phyloP scores from a whole-genome alignment of 2,329 filamentous ascomycete genomes.

The Cytospora leucostoma region DNA sequence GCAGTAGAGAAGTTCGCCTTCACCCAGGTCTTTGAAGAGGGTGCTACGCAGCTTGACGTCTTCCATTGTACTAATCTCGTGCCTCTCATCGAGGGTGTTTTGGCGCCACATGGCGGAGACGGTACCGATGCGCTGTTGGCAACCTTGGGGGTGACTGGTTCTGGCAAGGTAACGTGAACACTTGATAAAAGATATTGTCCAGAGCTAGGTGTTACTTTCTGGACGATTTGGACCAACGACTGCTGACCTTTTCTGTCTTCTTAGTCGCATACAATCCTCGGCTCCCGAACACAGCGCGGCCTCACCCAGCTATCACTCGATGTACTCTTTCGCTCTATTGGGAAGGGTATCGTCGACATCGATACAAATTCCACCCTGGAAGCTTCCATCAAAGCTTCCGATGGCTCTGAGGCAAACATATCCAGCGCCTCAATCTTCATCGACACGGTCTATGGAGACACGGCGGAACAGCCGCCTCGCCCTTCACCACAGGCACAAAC shows the following conservation, averaged over 20 bases:
- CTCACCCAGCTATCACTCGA: constrained; percentile 91
- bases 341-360: constrained; percentile 67
- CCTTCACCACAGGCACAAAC: constrained; percentile 67
- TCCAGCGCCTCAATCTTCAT: constrained; percentile 75
- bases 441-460: constrained; percentile 74
- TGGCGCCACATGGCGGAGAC: constrained; percentile 71
- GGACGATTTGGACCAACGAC: too few relatives aligned
- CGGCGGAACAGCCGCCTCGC: constrained; percentile 55
- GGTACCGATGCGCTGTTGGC: constrained; percentile 88
- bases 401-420: constrained; percentile 79
- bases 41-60: constrained; percentile 79
- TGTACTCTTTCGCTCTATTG: constrained; percentile 81
- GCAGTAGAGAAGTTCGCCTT: constrained; percentile 94
- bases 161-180: constrained; percentile 73
- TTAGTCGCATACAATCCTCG: constrained; percentile 93
- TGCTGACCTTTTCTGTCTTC: background rate
- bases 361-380: constrained; percentile 62
- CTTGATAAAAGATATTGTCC: background rate
- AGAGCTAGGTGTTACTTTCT: background rate
- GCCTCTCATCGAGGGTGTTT: constrained; percentile 75
- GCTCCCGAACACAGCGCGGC: constrained; percentile 81
- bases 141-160: constrained; percentile 91
- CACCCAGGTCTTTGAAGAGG: constrained; percentile 88
- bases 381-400: constrained; percentile 72
- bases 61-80: constrained; percentile 79